Percentiles rank a stretch among this genome's conserved stretches.
These are phyloP conservation scores for Austropuccinia psidii DNA, from an alignment of 1,284 basidiomycete species.

Conservation along the genomic window DNA sequence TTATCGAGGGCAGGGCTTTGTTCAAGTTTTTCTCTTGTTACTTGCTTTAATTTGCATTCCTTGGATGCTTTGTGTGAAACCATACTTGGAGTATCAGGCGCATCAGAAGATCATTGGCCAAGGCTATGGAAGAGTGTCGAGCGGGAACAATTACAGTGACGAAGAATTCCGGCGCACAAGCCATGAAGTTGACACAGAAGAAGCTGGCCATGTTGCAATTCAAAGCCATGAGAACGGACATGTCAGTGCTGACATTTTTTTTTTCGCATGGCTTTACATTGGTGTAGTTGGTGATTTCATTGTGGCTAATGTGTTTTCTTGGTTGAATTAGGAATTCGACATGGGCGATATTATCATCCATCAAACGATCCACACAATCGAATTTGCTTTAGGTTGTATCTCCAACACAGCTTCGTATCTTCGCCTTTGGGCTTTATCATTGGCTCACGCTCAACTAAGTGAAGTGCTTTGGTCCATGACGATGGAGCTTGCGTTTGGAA, in stretches of 20 bases:
- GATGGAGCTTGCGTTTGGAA: conserved; percentile 55
- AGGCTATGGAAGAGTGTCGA: conserved; percentile 64
- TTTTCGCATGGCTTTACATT: neutral
- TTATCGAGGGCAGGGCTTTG: conserved; percentile 75
- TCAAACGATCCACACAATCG: conserved; percentile 96
- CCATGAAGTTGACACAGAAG: conserved; percentile 57
- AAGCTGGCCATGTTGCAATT: conserved; percentile 49
- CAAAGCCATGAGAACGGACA: conserved; percentile 27
- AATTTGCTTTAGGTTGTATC: conserved; percentile 96
- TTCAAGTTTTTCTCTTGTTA: conserved; percentile 73
- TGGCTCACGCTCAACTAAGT: conserved; percentile 94
- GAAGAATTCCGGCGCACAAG: conserved; percentile 54
- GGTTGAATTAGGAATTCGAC: conserved; percentile 59
- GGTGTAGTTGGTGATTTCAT: neutral
- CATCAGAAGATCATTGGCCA: conserved; percentile 72
- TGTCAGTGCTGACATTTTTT: conserved; percentile 18
- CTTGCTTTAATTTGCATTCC: conserved; percentile 84
- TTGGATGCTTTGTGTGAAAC: conserved; percentile 87
- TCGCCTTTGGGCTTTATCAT: conserved; percentile 94
- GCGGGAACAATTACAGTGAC: conserved; percentile 49
- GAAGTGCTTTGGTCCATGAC: conserved; percentile 91
- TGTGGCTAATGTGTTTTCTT: conserved; percentile 29
- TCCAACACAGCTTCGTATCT: conserved; percentile 99
- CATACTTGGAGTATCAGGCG: conserved; percentile 89
- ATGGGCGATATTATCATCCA: conserved; percentile 92